Evolutionary conservation across 78 protist species (phyloP).

Genomic region (Thecamonas trahens): DNA sequence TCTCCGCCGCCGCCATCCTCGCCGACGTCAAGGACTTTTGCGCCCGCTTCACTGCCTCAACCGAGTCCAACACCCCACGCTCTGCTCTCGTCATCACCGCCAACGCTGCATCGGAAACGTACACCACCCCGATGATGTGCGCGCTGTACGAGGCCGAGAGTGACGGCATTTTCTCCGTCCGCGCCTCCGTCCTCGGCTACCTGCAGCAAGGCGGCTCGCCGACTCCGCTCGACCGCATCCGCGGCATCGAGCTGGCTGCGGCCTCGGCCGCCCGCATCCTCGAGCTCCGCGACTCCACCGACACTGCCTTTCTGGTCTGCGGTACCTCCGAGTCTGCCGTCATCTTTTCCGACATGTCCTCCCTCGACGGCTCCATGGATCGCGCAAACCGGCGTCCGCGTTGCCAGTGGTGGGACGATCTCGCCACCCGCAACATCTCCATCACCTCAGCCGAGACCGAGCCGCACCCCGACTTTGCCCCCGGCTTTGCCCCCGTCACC

Average conservation of each 20-base stretch:
- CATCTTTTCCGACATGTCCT: background rate
- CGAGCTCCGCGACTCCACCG: background rate
- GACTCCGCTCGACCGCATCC: constrained; percentile 44
- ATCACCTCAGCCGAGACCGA: too few relatives aligned
- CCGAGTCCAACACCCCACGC: too few relatives aligned
- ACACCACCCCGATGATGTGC: constrained; percentile 35
- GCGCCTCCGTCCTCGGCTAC: constrained; percentile 53
- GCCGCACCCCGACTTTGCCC: too few relatives aligned
- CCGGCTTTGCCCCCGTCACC: too few relatives aligned
- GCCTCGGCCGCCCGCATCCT: background rate
- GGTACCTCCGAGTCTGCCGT: background rate
- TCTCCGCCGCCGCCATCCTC: background rate
- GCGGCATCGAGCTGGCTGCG: background rate
- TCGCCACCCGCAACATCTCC: too few relatives aligned
- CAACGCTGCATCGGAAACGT: constrained; percentile 28
- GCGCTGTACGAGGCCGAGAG: constrained; percentile 42
- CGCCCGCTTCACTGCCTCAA: background rate
- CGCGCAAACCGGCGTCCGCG: background rate
- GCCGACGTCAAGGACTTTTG: background rate
- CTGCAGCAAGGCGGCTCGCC: constrained; percentile 63
- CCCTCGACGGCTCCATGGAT: background rate
- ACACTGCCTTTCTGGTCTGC: background rate
- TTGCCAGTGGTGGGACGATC: background rate
- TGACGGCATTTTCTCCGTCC: constrained; percentile 22
- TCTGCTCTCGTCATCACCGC: constrained; percentile 35